Evolutionary conservation across 345 rosid species (phyloP), one percentile per base, ranked within the genome.

Genomic region (Orychophragmus violaceus): DNA sequence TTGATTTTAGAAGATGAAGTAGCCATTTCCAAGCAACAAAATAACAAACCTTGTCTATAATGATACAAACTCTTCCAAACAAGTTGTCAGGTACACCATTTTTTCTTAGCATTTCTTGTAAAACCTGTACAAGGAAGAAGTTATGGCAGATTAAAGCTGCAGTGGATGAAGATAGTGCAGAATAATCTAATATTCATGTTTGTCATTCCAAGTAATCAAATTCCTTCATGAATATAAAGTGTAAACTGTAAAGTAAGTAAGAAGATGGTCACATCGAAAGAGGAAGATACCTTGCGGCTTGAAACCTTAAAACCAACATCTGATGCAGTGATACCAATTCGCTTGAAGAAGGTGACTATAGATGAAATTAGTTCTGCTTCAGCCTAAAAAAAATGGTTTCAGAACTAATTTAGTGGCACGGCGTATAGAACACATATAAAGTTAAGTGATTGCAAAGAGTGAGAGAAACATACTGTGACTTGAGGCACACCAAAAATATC

Each of bases 311-410:
- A 87, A 61, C 99, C 97, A 62, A 94, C 88, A 74, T 94, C 97
- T 44, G 88, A 81, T 29, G 88, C 74, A 28, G 88, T 84, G 69
- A 94, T 83, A 54, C 99, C 97, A 79, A 90, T 70, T 71, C 80
- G 79, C 78, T 85, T 90, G 80, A 90, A 90, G 80, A 90, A 88
- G 29, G 95, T 76, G 57, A 86, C 79, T 39, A 90, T 81, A 32
- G 99, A 82, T 51, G 97, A 88, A 51, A 90, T 76, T 28, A 90
- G 94, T 74, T 93, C 99, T 29, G 99, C 97, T 84, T 93, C 99
- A 24, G 96, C 97, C 99, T n/a, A 73, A 37, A 56, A 12, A 33
- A 68, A 52, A 29, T 44, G n/a, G n/a, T n/a, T n/a, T n/a, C n/a
- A n/a, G n/a, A 54, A 17, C n/a, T n/a, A n/a, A n/a, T n/a, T n/a